A percentile compares a stretch with the other conserved stretches of the same genome.
Conservation (phyloP, 2,329 filamentous ascomycete species). For the Fusarium cyanostomum region DNA sequence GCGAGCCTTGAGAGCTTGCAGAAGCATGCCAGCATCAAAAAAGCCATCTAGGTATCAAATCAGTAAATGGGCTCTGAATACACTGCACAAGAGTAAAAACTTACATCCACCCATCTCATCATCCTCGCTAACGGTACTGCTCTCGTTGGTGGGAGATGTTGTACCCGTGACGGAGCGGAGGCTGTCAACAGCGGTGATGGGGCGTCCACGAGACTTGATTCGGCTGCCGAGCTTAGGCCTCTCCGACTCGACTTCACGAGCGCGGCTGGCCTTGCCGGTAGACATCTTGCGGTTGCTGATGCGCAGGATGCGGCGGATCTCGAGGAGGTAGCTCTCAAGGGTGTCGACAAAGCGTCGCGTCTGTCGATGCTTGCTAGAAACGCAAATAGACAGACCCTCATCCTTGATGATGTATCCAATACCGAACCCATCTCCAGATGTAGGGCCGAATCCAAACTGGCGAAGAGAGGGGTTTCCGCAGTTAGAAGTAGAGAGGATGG, state of each 20-base stretch:
- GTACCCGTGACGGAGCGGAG: constrained; percentile 57
- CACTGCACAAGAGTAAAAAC: constrained; percentile 49
- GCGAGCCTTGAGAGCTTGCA: constrained; percentile 84
- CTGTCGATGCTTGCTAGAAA: constrained; percentile 92
- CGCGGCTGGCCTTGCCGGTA: constrained; percentile 57
- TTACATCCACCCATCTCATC: constrained; percentile 94
- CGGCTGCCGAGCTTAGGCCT: constrained; percentile 55
- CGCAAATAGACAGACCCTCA: constrained; percentile 83
- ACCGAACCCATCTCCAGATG: constrained; percentile 91
- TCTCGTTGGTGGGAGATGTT: constrained; percentile 73
- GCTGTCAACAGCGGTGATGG: constrained; percentile 70
- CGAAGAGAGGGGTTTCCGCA: constrained; percentile 95
- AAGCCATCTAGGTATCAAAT: constrained; percentile 78
- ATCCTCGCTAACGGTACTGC: constrained; percentile 78
- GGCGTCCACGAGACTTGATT: constrained; percentile 76
- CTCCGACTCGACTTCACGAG: constrained; percentile 61
- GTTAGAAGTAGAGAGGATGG: constrained; percentile 96
- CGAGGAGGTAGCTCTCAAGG: constrained; percentile 87
- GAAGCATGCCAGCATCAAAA: constrained; percentile 95
- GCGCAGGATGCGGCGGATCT: constrained; percentile 85
- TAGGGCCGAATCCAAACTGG: constrained; percentile 96
- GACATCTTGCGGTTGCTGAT: constrained; percentile 65
- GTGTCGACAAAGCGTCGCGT: constrained; percentile 90
- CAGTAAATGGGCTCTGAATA: constrained; percentile 35
- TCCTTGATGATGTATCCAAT: constrained; percentile 98